These are phyloP conservation scores for Geotrichum reessii DNA, from an alignment of 1,139 yeast species.

Conservation along the genomic window DNA sequence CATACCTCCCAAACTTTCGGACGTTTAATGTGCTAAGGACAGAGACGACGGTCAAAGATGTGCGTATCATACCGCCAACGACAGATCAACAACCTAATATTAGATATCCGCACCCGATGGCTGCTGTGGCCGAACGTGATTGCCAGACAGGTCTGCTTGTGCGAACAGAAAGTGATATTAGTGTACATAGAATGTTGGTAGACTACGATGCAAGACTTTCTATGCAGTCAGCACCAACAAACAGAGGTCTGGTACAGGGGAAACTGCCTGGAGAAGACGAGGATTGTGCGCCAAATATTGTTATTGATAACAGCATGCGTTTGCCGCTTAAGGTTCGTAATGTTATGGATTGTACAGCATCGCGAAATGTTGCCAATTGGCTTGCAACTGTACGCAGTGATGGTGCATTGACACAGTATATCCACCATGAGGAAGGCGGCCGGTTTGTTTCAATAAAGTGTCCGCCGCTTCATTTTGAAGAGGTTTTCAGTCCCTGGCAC, in stretches of 20 bases:
- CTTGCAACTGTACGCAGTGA: constrained; percentile 13
- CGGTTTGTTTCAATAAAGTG: constrained; percentile 8
- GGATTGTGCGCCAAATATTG: not conserved
- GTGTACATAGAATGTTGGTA: constrained; percentile 9
- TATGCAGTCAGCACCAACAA: not conserved
- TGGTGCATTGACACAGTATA: constrained; percentile 11
- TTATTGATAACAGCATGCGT: constrained; percentile 1
- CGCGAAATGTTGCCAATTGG: constrained; percentile 1
- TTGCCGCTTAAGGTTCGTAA: constrained; percentile 10
- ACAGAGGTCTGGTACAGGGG: not conserved
- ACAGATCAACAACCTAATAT: not conserved
- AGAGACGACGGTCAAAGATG: constrained; percentile 13
- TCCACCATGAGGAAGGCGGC: not conserved
- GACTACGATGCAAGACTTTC: not conserved
- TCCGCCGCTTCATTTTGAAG: constrained; percentile 9
- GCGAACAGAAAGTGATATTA: constrained; percentile 10
- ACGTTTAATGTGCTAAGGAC: constrained; percentile 9
- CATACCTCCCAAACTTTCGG: constrained; percentile 4
- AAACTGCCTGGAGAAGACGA: not conserved
- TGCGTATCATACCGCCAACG: constrained; percentile 9
- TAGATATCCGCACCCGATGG: not conserved
- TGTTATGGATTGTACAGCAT: constrained; percentile 14
- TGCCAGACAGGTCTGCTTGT: constrained; percentile 8
- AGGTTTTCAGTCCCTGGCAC: constrained; percentile 14
- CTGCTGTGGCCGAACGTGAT: not conserved